These are phyloP conservation scores for Candida dajiaensis DNA, from an alignment of 805 yeast species.

Conservation along the genomic window DNA sequence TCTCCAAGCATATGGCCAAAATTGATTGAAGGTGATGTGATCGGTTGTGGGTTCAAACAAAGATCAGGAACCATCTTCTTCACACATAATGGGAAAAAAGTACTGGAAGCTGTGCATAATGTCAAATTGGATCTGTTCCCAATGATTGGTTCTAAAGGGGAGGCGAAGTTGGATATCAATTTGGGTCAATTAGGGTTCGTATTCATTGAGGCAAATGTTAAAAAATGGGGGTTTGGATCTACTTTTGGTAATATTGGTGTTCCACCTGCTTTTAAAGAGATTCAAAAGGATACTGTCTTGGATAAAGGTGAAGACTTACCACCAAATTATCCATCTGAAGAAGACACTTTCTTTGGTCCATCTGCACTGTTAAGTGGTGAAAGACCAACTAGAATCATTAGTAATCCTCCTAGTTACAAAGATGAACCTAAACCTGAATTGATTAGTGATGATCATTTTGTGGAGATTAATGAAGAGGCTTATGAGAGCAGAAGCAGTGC, in stretches of 20 bases:
- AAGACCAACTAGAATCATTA: constrained; percentile 7
- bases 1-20: constrained; percentile 34
- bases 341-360: constrained; percentile 56
- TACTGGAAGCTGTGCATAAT: constrained; percentile 76
- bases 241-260: constrained; percentile 37
- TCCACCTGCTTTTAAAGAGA: constrained; percentile 37
- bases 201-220: constrained; percentile 77
- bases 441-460: constrained; percentile 3
- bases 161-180: constrained; percentile 43
- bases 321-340: constrained; percentile 61
- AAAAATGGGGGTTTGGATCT: constrained; percentile 71
- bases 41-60: constrained; percentile 86
- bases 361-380: constrained; percentile 12
- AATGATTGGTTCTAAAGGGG: constrained; percentile 33
- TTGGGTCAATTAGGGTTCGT: constrained; percentile 77
- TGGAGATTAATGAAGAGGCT: constrained; percentile 14
- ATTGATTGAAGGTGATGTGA: constrained; percentile 78
- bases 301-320: constrained; percentile 73
- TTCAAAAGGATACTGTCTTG: constrained; percentile 44
- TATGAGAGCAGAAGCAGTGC: constrained; percentile 30
- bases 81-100: constrained; percentile 88
- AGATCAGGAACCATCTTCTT: constrained; percentile 82
- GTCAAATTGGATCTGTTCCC: constrained; percentile 40
- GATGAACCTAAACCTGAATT: constrained; percentile 18
- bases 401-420: constrained; percentile 22